phyloP scores from a whole-genome alignment of 2,329 filamentous ascomycete genomes.

The Nemania serpens region DNA sequence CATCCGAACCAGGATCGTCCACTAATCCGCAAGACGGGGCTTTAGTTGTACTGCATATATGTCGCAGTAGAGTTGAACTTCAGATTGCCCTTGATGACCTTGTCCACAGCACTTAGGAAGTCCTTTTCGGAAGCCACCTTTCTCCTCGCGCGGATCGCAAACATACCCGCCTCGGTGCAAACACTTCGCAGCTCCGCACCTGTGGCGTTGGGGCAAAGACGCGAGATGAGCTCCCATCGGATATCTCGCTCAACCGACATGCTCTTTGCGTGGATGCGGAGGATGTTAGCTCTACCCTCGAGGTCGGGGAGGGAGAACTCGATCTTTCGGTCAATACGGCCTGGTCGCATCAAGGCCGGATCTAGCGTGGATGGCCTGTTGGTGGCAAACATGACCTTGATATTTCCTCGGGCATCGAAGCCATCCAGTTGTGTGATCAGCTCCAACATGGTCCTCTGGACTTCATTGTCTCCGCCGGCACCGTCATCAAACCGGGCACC shows the following conservation, averaged over 20 bases:
- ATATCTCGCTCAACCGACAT: constrained; percentile 99
- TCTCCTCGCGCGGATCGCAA: constrained; percentile 88
- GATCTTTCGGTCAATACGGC: constrained; percentile 98
- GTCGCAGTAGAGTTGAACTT: constrained; percentile 99
- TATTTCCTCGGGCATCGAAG: constrained; percentile 95
- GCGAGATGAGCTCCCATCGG: constrained; percentile 97
- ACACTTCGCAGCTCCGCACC: constrained; percentile 96
- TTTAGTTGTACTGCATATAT: constrained; percentile 98
- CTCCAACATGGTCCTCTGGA: constrained; percentile 97
- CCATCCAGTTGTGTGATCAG: constrained; percentile 96
- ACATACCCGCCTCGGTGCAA: constrained; percentile 98
- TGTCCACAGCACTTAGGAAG: constrained; percentile 96
- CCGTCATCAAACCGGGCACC: constrained; percentile 96
- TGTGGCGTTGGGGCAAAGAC: constrained; percentile 95
- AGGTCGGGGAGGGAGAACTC: constrained; percentile 97
- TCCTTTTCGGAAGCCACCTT: constrained; percentile 99
- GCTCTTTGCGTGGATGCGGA: constrained; percentile 98
- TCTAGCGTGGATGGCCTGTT: constrained; percentile 95
- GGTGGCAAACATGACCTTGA: constrained; percentile 99
- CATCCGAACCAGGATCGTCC: constrained; percentile 17
- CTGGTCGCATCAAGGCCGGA: constrained; percentile 95
- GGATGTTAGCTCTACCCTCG: constrained; percentile 94
- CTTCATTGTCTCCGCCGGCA: constrained; percentile 95
- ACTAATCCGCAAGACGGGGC: neutral
- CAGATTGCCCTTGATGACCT: constrained; percentile 98